Conservation (phyloP, 768 basidiomycete species). For the Lactifluus volemus region DNA sequence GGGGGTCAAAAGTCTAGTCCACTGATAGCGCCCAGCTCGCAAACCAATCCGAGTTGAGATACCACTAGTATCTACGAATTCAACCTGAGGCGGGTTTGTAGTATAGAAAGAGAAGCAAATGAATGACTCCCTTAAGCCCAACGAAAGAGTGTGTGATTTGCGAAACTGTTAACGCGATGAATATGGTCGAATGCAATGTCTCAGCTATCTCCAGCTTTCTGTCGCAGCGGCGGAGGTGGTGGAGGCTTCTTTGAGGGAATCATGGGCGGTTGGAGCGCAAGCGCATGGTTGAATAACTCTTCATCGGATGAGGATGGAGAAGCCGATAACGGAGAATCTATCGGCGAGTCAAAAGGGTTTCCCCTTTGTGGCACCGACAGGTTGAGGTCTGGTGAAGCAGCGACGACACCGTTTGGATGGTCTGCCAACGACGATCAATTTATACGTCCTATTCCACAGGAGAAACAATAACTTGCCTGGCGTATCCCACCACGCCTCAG, state of each 20-base stretch:
- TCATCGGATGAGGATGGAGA: conserved; percentile 82
- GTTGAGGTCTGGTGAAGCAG: conserved; percentile 31
- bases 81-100: neutral
- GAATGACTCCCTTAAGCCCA: neutral
- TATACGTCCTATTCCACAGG: neutral
- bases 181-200: neutral
- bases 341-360: conserved; percentile 72
- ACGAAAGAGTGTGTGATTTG: neutral
- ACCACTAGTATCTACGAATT: neutral
- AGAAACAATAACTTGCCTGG: conserved; percentile 38
- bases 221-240: conserved; percentile 23
- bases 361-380: conserved; percentile 18
- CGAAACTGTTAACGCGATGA: neutral
- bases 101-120: no score
- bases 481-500: conserved; percentile 69
- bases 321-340: conserved; percentile 56
- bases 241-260: conserved; percentile 30
- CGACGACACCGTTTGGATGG: conserved; percentile 48
- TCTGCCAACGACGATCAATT: conserved; percentile 29
- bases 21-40: neutral
- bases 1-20: neutral
- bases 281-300: conserved; percentile 65
- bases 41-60: no score
- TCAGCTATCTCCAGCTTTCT: conserved; percentile 8
- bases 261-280: conserved; percentile 62